Base-by-base conservation (phyloP, 192 early-diverging fungal species). In the Linnemannia schmuckeri region DNA sequence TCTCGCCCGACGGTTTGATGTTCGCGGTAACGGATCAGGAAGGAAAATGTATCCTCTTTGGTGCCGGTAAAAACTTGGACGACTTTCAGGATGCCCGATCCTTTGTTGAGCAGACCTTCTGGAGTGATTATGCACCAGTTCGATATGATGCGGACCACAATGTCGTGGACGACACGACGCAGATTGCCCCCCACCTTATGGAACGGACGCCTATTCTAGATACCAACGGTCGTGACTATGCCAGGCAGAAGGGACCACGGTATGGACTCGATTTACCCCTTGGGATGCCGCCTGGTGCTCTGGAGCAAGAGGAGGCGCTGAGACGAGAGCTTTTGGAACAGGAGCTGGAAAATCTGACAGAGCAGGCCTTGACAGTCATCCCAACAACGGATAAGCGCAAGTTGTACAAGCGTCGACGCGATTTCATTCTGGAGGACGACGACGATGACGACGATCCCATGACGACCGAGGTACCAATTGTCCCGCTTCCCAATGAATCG, bases 21-120 rank as follows among this genome's bases (percentile, higher is more conserved):
- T 97, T 96, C 90, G 95, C 93, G 1, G 92, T 95, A 37, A 91
- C 93, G 2, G 94, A 96, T 72, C 91, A 93, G 12, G 93, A 90
- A 47, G 96, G 96, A 42, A 92, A 93, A 10, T 94, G 93, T 33
- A 92, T 91, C 1, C 76, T 98, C 15, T 95, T 94, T 92, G 95
- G 96, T 17, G 89, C 95, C 42, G 93, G 92, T 38, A 89, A 89
- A 13, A 78, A 89, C 40, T 88, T 88, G 52, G 88, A 88, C 17
- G 80, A 89, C 22, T 93, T 92, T 46, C 78, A 87, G 61, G 79
- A 91, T 18, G 88, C 88, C 0, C 77, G 82, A 24, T 85, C 83
- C 6, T 93, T 94, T 91, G 86, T 89, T 18, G 95, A 96, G 70
- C 97, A 97, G 77, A 94, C 95, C 77, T 96, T 96, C 90, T 89